Evolutionary conservation across 1,139 yeast species (phyloP), one percentile per base, ranked within the genome.

Genomic region (Geotrichum candidum): DNA sequence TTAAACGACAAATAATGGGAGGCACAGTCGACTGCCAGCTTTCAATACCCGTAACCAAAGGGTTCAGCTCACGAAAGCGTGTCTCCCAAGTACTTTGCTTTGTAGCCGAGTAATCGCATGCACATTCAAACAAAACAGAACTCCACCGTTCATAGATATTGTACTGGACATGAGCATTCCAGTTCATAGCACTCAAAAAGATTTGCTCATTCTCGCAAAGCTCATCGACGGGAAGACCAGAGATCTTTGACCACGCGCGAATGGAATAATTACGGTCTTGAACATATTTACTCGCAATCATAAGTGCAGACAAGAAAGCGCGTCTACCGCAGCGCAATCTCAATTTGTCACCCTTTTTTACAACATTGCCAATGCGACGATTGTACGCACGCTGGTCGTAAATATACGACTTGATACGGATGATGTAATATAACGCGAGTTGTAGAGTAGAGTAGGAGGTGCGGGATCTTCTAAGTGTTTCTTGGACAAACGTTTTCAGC

Each of bases 201-300:
- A 78, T 73, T 48, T 81, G 69, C 74, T 89, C 96, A 63, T 85
- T 77, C 13, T 70, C 68, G 63, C 78, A 78, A 64, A 89, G 77
- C 63, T 81, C 84, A 53, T 73, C 67, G 18, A 80, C 68, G 57
- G 80, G 68, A 67, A 85, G 77, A 0, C 95, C 94, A 58, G 90
- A 83, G 58, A 89, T 85, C 69, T 84, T 84, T 59, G 87, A 78
- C 96, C 96, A 89, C 15, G 88, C 83, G 66, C 79, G 80, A 66
- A 86, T 80, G 29, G 88, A 79, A 72, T 83, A 88, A 70, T 87
- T 87, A 61, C 85, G 82, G 73, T 89, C 96, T 71, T 86, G 90
- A 65, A 82, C 79, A 71, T 85, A 88, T 71, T 89, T 89, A 60
- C 87, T 82, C 1, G 94, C 86, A 57, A 88, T 76, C 62, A 88